phyloP scores from a whole-genome alignment of 1,284 basidiomycete species.

The Tilletia horrida region DNA sequence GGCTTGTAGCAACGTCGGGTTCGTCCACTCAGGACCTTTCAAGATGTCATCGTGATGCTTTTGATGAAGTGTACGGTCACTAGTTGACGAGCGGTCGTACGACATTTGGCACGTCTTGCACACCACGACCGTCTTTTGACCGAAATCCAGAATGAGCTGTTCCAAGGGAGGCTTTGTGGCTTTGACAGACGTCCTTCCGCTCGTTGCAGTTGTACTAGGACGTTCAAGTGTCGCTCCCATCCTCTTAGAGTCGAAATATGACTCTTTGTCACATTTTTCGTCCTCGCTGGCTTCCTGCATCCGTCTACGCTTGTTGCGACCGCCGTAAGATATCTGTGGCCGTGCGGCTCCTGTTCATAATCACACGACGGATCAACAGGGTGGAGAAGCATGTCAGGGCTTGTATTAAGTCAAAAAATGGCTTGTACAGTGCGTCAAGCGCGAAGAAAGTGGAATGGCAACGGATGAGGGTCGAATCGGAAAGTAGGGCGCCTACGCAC shows the following conservation, averaged over 20 bases:
- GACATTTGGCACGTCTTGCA: constrained; percentile 46
- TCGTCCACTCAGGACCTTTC: constrained; percentile 41
- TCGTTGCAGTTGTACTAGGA: constrained; percentile 17
- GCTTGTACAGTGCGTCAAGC: too few relatives aligned
- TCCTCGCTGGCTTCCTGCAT: constrained; percentile 4
- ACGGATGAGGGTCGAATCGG: not conserved
- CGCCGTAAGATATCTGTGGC: constrained; percentile 23
- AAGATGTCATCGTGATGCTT: constrained; percentile 38
- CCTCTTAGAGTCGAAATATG: too few relatives aligned
- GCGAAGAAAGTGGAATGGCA: not conserved
- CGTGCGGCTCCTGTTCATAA: constrained; percentile 22
- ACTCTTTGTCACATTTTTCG: constrained; percentile 1
- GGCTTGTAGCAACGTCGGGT: constrained; percentile 27
- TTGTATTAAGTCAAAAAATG: not conserved
- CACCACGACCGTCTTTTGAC: constrained; percentile 37
- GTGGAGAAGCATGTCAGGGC: not conserved
- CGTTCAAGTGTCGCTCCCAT: too few relatives aligned
- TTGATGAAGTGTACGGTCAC: constrained; percentile 39
- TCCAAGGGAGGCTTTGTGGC: constrained; percentile 20
- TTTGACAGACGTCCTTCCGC: too few relatives aligned
- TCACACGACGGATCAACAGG: not conserved
- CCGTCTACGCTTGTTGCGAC: constrained; percentile 20
- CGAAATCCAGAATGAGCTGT: constrained; percentile 45
- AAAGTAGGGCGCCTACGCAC: not conserved
- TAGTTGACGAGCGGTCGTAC: constrained; percentile 38